These are phyloP conservation scores for Teratosphaeria epicoccoides DNA, from an alignment of 2,329 filamentous ascomycete genomes.

Conservation along the genomic window DNA sequence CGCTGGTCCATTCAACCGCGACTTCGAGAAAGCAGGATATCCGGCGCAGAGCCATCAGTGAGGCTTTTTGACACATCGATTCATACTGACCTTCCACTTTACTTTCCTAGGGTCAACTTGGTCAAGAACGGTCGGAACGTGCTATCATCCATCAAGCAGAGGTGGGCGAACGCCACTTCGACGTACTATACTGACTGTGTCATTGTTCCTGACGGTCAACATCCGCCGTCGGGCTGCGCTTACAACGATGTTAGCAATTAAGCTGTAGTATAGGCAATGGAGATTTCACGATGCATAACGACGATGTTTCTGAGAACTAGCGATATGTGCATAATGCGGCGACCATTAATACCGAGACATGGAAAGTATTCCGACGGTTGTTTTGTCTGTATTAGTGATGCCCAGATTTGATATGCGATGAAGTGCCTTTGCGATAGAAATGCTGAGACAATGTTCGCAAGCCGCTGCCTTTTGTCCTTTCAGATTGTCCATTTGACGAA, in stretches of 20 bases:
- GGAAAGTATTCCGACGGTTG: background rate
- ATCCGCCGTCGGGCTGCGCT: slow-evolving; percentile 23
- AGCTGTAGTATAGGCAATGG: background rate
- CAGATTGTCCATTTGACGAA: too few species aligned
- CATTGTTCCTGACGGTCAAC: slow-evolving; percentile 24
- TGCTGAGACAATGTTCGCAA: too few species aligned
- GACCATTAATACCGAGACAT: background rate
- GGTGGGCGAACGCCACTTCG: slow-evolving; percentile 2
- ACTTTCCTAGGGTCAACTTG: slow-evolving; percentile 12
- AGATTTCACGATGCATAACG: background rate
- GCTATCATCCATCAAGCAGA: slow-evolving; percentile 16
- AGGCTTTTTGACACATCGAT: too few species aligned
- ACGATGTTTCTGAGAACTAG: background rate
- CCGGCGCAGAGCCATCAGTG: slow-evolving; percentile 10
- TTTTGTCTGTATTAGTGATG: too few species aligned
- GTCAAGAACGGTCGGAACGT: slow-evolving; percentile 20
- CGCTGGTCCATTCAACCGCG: slow-evolving; percentile 24
- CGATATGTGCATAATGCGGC: background rate
- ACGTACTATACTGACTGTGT: slow-evolving; percentile 24
- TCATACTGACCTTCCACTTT: too few species aligned
- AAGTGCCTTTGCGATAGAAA: too few species aligned
- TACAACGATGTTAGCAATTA: slow-evolving; percentile 5
- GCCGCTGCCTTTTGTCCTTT: too few species aligned
- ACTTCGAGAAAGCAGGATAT: slow-evolving; percentile 14
- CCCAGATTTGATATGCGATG: too few species aligned